phyloP scores from a whole-genome alignment of 306 rosid genomes.

The Myrica gale region DNA sequence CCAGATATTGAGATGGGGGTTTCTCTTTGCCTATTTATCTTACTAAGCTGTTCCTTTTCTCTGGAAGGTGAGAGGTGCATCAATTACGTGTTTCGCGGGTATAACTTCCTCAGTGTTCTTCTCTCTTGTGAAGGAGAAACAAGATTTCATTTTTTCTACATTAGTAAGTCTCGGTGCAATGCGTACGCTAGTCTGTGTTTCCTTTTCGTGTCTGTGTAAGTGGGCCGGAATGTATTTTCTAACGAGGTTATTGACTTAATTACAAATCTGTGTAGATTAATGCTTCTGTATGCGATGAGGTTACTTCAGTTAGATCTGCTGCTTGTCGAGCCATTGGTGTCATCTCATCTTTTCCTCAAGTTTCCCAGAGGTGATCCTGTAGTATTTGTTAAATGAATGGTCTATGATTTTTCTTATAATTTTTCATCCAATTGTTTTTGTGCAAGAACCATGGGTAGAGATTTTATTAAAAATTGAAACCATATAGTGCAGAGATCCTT shows the following conservation, averaged over 20 bases:
- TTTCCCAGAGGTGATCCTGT: conserved; percentile 72
- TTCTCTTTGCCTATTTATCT: not conserved
- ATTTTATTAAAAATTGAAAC: conserved; percentile 24
- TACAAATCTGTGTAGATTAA: conserved; percentile 47
- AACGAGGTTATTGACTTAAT: not conserved
- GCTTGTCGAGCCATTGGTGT: conserved; percentile 97
- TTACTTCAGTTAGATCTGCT: conserved; percentile 82
- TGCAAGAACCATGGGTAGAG: conserved; percentile 1
- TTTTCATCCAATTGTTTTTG: conserved; percentile 18
- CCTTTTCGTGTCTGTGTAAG: conserved; percentile 14
- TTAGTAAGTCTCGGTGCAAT: conserved; percentile 52
- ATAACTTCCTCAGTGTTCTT: conserved; percentile 80
- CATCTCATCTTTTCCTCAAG: conserved; percentile 84
- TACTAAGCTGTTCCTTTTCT: conserved; percentile 16
- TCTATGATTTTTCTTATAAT: conserved; percentile 5
- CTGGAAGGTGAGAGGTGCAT: conserved; percentile 86
- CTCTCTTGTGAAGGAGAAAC: conserved; percentile 60
- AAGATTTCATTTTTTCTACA: conserved; percentile 58
- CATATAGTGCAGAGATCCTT: conserved; percentile 79
- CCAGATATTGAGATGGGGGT: not conserved
- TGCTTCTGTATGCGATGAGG: conserved; percentile 60
- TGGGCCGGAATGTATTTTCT: conserved; percentile 16
- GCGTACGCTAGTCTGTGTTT: conserved; percentile 14
- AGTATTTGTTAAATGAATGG: conserved; percentile 11
- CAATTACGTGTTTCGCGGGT: conserved; percentile 93